phyloP scores from a whole-genome alignment of 2,329 filamentous ascomycete species.

The Periconia sp. region DNA sequence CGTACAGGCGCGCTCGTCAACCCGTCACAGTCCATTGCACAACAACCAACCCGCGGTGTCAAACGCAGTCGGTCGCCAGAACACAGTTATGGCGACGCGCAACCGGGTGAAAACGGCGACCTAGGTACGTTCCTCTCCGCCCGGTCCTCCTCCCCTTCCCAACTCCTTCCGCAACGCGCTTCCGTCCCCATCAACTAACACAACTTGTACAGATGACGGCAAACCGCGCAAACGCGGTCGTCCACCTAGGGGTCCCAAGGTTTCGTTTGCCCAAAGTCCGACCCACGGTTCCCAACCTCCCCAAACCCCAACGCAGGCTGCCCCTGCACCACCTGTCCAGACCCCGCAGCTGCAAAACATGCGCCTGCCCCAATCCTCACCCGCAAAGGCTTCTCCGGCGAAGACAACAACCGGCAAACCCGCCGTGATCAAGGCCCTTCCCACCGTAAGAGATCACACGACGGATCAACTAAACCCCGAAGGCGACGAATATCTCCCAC shows the following conservation, averaged over 20 bases:
- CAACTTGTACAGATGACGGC: slow-evolving; percentile 25
- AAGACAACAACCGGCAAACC: slow-evolving; percentile 81
- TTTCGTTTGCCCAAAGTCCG: slow-evolving; percentile 57
- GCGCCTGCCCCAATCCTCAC: slow-evolving; percentile 53
- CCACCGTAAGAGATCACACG: slow-evolving; percentile 94
- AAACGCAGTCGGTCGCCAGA: slow-evolving; percentile 48
- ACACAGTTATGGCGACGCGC: slow-evolving; percentile 36
- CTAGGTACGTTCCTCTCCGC: slow-evolving; percentile 22
- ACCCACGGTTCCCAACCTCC: slow-evolving; percentile 53
- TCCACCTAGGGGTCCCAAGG: slow-evolving; percentile 60
- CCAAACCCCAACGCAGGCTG: slow-evolving; percentile 53
- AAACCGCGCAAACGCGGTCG: slow-evolving; percentile 52
- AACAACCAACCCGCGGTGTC: slow-evolving; percentile 40
- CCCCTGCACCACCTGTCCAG: slow-evolving; percentile 52
- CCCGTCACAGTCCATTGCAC: slow-evolving; percentile 33
- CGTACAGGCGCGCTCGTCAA: slow-evolving; percentile 31
- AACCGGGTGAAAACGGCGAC: slow-evolving; percentile 32
- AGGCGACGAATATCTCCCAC: slow-evolving; percentile 91
- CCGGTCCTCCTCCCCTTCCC: neutral
- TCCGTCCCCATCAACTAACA: slow-evolving; percentile 11
- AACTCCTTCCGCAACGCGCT: slow-evolving; percentile 3
- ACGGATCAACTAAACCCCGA: slow-evolving; percentile 89
- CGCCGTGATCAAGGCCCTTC: slow-evolving; percentile 83
- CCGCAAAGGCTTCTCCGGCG: slow-evolving; percentile 65
- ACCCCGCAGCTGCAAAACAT: slow-evolving; percentile 58